Conservation (phyloP, 768 basidiomycete species). For the Psilocybe subaeruginosa region DNA sequence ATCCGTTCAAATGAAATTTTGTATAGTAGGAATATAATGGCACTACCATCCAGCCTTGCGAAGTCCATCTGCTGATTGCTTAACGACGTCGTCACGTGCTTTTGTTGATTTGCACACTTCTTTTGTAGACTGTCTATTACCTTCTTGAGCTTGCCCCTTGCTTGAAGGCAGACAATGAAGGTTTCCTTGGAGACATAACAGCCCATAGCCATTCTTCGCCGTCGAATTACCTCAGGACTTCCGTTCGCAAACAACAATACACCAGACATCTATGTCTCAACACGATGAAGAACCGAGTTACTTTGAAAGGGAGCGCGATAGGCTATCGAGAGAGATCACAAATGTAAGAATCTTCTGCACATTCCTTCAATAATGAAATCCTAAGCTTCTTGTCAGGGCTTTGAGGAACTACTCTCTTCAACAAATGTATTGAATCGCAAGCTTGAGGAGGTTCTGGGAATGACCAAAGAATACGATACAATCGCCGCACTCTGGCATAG, state of each 20-base stretch:
- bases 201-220: background rate
- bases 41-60: no score
- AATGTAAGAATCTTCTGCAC: conserved; percentile 41
- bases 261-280: conserved; percentile 33
- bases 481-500: conserved; percentile 85
- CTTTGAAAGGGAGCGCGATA: conserved; percentile 82
- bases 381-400: conserved; percentile 48
- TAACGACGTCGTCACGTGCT: no score
- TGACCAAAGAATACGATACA: conserved; percentile 91
- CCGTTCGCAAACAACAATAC: no score
- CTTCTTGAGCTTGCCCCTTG: no score
- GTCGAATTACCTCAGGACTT: no score
- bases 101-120: no score
- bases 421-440: conserved; percentile 89
- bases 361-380: conserved; percentile 2
- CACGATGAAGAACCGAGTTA: conserved; percentile 57
- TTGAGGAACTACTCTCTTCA: conserved; percentile 84
- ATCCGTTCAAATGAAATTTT: no score
- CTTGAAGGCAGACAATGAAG: no score
- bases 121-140: no score
- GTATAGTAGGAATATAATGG: no score
- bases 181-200: background rate
- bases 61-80: no score
- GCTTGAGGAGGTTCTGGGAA: conserved; percentile 89
- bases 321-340: conserved; percentile 73